Evolutionary conservation across 1,284 basidiomycete species (phyloP).

Genomic region (Chalciporus sp.): DNA sequence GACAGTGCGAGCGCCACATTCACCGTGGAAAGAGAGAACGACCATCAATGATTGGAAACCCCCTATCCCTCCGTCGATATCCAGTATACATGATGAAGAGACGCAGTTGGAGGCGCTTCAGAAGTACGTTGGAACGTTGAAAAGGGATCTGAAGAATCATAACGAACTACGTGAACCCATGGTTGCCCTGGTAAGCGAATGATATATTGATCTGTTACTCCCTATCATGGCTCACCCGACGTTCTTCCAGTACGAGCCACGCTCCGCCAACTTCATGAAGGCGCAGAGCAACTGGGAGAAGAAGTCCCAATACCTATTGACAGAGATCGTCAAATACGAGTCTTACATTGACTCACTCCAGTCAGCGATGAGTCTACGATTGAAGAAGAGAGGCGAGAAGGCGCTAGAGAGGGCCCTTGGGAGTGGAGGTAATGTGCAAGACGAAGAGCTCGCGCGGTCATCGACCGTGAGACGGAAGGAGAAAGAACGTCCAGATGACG

Average conservation of each 20-base stretch:
- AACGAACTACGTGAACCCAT: constrained; percentile 86
- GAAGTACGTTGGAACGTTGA: constrained; percentile 77
- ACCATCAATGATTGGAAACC: constrained; percentile 94
- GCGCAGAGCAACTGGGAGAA: constrained; percentile 91
- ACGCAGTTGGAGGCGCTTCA: constrained; percentile 84
- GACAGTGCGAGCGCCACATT: constrained; percentile 61
- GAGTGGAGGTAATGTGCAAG: constrained; percentile 31
- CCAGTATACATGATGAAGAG: constrained; percentile 91
- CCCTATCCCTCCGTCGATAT: constrained; percentile 79
- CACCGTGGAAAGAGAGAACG: constrained; percentile 76
- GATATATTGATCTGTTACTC: neutral
- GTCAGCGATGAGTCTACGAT: constrained; percentile 75
- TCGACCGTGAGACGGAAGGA: constrained; percentile 51
- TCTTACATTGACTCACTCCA: constrained; percentile 92
- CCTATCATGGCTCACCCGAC: constrained; percentile 5
- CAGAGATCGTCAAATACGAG: constrained; percentile 94
- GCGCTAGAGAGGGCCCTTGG: constrained; percentile 77
- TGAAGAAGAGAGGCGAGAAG: constrained; percentile 87
- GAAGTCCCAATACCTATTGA: constrained; percentile 84
- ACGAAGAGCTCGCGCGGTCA: constrained; percentile 42
- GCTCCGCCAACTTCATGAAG: constrained; percentile 74
- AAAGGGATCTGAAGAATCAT: constrained; percentile 81
- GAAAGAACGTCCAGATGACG: constrained; percentile 49
- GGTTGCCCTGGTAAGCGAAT: constrained; percentile 68
- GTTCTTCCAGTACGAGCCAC: constrained; percentile 68